Evolutionary conservation across 441 rosid species (phyloP).

Genomic region (Adansonia rubrostipa): DNA sequence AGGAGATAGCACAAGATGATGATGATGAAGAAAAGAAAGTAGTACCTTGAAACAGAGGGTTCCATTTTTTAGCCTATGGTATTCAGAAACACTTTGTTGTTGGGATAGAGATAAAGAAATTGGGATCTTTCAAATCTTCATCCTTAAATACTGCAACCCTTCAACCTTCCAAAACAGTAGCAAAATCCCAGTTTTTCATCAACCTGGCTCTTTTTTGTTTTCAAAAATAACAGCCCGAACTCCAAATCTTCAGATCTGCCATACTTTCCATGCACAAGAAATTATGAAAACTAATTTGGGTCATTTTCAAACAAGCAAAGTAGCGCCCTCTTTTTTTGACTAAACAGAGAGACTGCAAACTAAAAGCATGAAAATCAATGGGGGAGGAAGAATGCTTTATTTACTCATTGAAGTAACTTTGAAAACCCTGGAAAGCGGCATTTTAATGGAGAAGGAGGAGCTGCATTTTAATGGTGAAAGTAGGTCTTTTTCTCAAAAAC

Average conservation of each 20-base stretch:
- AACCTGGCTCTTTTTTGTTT: background rate
- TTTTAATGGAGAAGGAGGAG: constrained; percentile 21
- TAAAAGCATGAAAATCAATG: background rate
- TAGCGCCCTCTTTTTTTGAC: background rate
- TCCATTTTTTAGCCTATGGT: constrained; percentile 28
- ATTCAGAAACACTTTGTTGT: background rate
- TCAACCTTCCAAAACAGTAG: constrained; percentile 1
- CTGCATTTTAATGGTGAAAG: constrained; percentile 21
- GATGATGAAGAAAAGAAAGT: constrained; percentile 27
- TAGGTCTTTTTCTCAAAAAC: constrained; percentile 23
- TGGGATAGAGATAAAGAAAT: constrained; percentile 16
- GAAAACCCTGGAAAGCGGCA: background rate
- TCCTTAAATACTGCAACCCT: background rate
- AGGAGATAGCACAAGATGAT: constrained; percentile 33
- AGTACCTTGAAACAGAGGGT: constrained; percentile 41
- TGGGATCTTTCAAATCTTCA: constrained; percentile 18
- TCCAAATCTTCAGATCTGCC: constrained; percentile 32
- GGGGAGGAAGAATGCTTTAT: background rate
- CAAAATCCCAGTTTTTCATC: background rate
- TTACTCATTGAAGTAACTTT: constrained; percentile 4
- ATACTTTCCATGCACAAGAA: background rate
- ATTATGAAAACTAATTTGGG: background rate
- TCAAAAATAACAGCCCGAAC: background rate
- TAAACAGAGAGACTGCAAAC: background rate
- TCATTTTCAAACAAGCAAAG: constrained; percentile 3